phyloP scores from a whole-genome alignment of 2,329 filamentous ascomycete species.

The Cytospora paraplurivora region DNA sequence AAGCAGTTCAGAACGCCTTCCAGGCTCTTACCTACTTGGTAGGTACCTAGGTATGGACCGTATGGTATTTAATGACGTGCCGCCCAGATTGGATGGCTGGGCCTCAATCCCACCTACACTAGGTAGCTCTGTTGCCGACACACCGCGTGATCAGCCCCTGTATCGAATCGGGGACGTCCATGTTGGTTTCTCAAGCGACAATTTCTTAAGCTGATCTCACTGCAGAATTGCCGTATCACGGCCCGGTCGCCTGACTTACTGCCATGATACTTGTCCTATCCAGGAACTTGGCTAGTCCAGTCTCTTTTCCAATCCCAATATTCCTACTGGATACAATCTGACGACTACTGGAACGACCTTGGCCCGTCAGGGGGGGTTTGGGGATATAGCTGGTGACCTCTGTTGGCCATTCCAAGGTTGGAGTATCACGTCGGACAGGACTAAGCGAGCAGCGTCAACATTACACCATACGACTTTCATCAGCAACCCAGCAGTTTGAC shows the following conservation, averaged over 20 bases:
- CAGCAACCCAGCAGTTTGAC: background rate
- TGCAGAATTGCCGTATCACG: background rate
- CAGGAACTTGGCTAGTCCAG: background rate
- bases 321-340: background rate
- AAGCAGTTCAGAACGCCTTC: background rate
- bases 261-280: background rate
- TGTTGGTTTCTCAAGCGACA: background rate
- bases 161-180: conserved; percentile 7
- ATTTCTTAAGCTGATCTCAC: background rate
- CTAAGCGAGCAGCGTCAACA: background rate
- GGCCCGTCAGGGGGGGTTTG: background rate
- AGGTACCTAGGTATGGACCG: too few relatives aligned
- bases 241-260: background rate
- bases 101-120: background rate
- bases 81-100: conserved; percentile 4
- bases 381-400: background rate
- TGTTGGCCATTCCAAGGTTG: too few relatives aligned
- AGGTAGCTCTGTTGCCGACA: conserved; percentile 8
- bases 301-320: background rate
- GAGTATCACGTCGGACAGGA: background rate
- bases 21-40: background rate
- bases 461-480: background rate
- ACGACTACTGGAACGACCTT: background rate
- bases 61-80: background rate
- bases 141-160: conserved; percentile 14